A percentile compares a stretch with the other conserved stretches of the same genome.
Evolutionary conservation across 129 eudicot genomes (phyloP).

Genomic region (Flaveria bidentis): DNA sequence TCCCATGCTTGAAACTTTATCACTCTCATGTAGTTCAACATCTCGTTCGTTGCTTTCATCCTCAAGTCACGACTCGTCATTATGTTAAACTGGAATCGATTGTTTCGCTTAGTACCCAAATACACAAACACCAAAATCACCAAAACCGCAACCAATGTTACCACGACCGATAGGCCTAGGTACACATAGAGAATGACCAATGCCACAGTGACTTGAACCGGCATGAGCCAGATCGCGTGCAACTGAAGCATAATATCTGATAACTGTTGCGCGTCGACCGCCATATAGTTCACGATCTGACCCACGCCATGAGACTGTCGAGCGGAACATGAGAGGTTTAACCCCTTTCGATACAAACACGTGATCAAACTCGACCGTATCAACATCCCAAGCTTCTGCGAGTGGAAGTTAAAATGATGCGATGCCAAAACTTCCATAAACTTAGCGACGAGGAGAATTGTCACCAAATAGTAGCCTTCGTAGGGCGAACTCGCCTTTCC

Average conservation of each 20-base stretch:
- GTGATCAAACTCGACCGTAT: constrained; percentile 53
- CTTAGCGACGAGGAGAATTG: constrained; percentile 45
- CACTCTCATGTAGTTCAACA: constrained; percentile 64
- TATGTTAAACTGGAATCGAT: constrained; percentile 43
- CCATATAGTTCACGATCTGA: constrained; percentile 74
- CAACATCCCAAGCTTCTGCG: constrained; percentile 63
- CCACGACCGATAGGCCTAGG: constrained; percentile 44
- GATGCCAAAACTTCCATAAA: constrained; percentile 53
- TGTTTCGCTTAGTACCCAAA: constrained; percentile 29
- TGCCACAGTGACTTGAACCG: constrained; percentile 46
- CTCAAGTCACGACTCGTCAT: constrained; percentile 54
- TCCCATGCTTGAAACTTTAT: constrained; percentile 85
- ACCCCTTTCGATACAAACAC: constrained; percentile 53
- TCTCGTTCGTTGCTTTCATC: constrained; percentile 60
- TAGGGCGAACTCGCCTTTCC: constrained; percentile 36
- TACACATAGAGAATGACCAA: constrained; percentile 41
- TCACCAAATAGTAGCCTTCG: constrained; percentile 59
- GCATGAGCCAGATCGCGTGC: constrained; percentile 66
- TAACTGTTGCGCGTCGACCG: constrained; percentile 61
- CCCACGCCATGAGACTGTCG: constrained; percentile 77
- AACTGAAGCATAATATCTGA: constrained; percentile 52
- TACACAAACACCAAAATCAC: constrained; percentile 18
- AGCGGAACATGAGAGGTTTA: constrained; percentile 54
- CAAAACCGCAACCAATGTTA: constrained; percentile 37
- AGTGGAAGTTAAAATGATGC: constrained; percentile 61